Conservation (phyloP, 495 filamentous ascomycete genomes). For the Xylaria telfairii region DNA sequence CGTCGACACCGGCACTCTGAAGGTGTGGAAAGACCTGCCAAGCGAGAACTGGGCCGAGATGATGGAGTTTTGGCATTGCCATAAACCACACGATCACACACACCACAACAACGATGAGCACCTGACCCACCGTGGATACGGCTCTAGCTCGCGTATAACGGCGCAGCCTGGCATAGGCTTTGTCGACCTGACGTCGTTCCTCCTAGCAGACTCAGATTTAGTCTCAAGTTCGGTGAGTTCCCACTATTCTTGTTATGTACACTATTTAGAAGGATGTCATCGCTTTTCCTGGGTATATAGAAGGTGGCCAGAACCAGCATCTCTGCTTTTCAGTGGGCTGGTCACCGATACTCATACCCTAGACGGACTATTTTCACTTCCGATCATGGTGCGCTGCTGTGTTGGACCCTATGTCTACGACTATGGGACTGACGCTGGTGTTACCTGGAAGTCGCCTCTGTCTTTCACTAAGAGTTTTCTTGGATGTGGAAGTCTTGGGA, state of each 20-base stretch:
- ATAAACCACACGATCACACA: conserved; percentile 74
- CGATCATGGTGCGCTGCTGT: conserved; percentile 34
- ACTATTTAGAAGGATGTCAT: conserved; percentile 7
- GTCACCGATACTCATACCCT: conserved; percentile 93
- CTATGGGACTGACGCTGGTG: conserved; percentile 35
- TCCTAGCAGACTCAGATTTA: conserved; percentile 66
- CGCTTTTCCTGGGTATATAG: conserved; percentile 70
- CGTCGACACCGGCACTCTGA: conserved; percentile 49
- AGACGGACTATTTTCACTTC: conserved; percentile 61
- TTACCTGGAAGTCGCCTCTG: conserved; percentile 46
- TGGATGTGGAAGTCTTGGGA: conserved; percentile 59
- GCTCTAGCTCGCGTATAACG: conserved; percentile 70
- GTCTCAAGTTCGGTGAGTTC: conserved; percentile 29
- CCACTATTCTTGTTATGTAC: conserved; percentile 15
- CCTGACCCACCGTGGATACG: conserved; percentile 71
- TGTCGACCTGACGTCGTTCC: conserved; percentile 78
- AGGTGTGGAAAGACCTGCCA: conserved; percentile 90
- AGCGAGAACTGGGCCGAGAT: conserved; percentile 99
- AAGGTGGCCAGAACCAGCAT: conserved; percentile 73
- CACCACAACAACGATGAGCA: conserved; percentile 47
- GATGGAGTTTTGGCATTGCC: conserved; percentile 99
- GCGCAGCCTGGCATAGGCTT: conserved; percentile 71
- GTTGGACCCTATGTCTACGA: conserved; percentile 24
- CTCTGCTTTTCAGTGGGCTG: conserved; percentile 62
- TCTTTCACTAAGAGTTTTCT: conserved; percentile 56